Conservation (phyloP, 768 basidiomycete species). For the Gymnopilus junonius region DNA sequence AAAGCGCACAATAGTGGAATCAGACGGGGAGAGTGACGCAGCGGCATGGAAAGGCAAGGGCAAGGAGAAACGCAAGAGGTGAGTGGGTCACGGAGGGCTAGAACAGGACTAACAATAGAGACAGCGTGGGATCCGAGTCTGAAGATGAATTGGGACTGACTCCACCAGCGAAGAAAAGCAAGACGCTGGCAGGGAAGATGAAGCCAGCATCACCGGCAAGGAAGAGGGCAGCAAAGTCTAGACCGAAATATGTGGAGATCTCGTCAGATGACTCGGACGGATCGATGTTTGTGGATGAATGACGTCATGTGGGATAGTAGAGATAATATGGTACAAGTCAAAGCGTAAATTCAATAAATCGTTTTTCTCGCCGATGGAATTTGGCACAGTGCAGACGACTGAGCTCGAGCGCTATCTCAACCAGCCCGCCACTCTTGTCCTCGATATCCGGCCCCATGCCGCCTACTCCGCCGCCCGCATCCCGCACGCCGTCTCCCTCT, state of each 20-base stretch:
- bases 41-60: constrained; percentile 27
- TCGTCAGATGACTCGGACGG: constrained; percentile 50
- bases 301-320: constrained; percentile 28
- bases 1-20: constrained; percentile 33
- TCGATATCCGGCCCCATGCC: constrained; percentile 90
- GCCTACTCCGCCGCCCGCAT: constrained; percentile 71
- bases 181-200: constrained; percentile 56
- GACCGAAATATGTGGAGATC: constrained; percentile 67
- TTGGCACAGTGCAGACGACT: constrained; percentile 30
- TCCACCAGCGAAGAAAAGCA: constrained; percentile 38
- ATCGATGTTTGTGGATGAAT: constrained; percentile 48
- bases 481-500: constrained; percentile 76
- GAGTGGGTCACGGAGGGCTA: neutral
- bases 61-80: constrained; percentile 72
- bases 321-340: constrained; percentile 12
- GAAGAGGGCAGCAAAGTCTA: constrained; percentile 45
- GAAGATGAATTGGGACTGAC: constrained; percentile 13
- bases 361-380: constrained; percentile 12
- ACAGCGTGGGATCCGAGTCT: constrained; percentile 13
- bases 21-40: constrained; percentile 29
- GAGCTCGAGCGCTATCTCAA: constrained; percentile 35
- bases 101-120: neutral
- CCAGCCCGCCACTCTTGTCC: constrained; percentile 56
- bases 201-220: constrained; percentile 61
- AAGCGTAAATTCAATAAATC: too few species aligned